Base-by-base conservation (phyloP, 2,329 filamentous ascomycete genomes). In the Nakataea oryzae region DNA sequence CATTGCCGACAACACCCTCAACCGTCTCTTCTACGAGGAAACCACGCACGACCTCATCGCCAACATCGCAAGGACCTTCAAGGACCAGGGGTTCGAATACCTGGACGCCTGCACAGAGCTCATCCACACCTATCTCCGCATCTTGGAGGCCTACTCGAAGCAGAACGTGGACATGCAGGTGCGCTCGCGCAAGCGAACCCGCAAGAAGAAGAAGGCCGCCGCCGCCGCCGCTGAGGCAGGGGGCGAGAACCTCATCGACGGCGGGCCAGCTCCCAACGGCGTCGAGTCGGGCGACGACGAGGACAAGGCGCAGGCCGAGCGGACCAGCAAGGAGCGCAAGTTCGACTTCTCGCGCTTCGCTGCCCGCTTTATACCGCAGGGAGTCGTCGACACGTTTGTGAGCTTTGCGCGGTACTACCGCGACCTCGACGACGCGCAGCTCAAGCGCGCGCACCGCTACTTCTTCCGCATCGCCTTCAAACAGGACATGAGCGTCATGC, bases 1-100 rank as follows among this genome's bases (percentile, higher is more conserved):
- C 68, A 97, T 99, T 72, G 93, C 95, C 0, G 93, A 99, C 72
- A 99, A 99, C 68, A 97, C 96, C 14, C 85, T 96, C 61, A 96
- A 89, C 69, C 90, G 93, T 64, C 91, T 99, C n/a, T 99, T 99
- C 73, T 99, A 99, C 75, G 95, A 99, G 74, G 92, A 97, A 70
- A 85, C 90, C 0, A 97, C 93, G 0, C 93, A 99, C 70, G 93
- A 99, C 65, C 83, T 90, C 28, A 84, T 99, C 60, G 83, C 93
- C 32, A 84, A 86, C 63, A 89, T 97, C 61, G 81, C 93, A 1
- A 83, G 88, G 65, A 87, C 83, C n/a, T 97, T 96, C 77, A 96
- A 96, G 67, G 91, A 93, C 64, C 95, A 97, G 75, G 90, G 91
- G 0, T 95, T 97, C 68, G 90, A 92, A 62, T 99, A 97, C 68